Percentiles rank a stretch among this genome's conserved stretches.
These are phyloP conservation scores for Cynara cardunculus DNA, from an alignment of 129 eudicot species.

Conservation along the genomic window DNA sequence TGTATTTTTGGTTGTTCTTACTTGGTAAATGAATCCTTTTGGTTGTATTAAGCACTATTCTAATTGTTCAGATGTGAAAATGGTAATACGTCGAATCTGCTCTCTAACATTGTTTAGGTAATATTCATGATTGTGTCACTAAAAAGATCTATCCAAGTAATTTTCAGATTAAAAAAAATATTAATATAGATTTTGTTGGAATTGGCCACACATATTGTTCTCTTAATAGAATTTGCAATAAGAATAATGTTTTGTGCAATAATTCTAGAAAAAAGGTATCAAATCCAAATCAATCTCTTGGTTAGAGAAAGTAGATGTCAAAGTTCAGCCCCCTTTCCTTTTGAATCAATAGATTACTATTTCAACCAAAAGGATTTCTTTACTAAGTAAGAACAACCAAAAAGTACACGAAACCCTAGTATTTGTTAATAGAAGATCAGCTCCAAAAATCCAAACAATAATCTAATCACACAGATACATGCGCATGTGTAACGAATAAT, in stretches of 20 bases:
- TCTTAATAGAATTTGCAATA: neutral
- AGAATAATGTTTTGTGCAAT: neutral
- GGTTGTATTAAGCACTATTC: neutral
- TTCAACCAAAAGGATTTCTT: neutral
- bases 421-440: neutral
- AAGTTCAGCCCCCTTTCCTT: neutral
- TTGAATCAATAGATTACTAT: neutral
- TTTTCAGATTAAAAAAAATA: neutral
- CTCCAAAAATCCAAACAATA: constrained; percentile 1
- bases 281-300: neutral
- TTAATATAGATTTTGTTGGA: too few relatives aligned
- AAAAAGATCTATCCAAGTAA: neutral
- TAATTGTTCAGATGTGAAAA: neutral
- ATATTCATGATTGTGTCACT: neutral
- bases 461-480: neutral
- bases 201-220: neutral
- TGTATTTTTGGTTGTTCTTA: neutral
- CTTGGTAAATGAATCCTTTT: neutral
- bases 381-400: neutral
- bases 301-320: neutral
- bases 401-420: neutral
- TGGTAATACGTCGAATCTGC: neutral
- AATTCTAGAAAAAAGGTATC: neutral
- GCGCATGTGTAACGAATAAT: neutral
- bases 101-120: neutral